Evolutionary conservation across 2,329 filamentous ascomycete species (phyloP).

Genomic region (Aureobasidium melanogenum): DNA sequence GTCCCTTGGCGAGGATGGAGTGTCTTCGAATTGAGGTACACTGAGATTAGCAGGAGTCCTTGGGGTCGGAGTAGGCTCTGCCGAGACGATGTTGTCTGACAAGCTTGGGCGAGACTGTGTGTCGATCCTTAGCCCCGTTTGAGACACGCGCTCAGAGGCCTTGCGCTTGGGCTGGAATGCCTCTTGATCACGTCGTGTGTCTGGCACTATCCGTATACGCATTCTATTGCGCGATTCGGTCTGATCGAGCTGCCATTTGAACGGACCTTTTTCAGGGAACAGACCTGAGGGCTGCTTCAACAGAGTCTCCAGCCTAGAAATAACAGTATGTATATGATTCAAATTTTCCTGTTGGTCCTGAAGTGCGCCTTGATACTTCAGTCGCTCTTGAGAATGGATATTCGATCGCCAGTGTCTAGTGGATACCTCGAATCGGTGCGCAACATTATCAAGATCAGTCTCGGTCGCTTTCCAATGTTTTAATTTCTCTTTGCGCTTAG

Average conservation of each 20-base stretch:
- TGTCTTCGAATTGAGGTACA: slow-evolving; percentile 15
- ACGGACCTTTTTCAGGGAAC: slow-evolving; percentile 50
- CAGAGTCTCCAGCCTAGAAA: slow-evolving; percentile 70
- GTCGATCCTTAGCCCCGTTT: slow-evolving; percentile 23
- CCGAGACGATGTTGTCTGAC: slow-evolving; percentile 20
- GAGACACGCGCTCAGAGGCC: slow-evolving; percentile 42
- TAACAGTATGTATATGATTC: slow-evolving; percentile 64
- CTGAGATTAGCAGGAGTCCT: background rate
- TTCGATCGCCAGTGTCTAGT: slow-evolving; percentile 92
- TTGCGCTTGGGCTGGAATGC: slow-evolving; percentile 81
- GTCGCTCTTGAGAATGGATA: slow-evolving; percentile 83
- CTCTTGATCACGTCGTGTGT: slow-evolving; percentile 58
- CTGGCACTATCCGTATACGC: slow-evolving; percentile 77
- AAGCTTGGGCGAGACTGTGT: slow-evolving; percentile 21
- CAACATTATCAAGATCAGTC: slow-evolving; percentile 57
- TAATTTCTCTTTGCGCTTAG: slow-evolving; percentile 72
- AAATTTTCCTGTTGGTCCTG: slow-evolving; percentile 93
- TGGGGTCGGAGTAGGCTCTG: slow-evolving; percentile 14
- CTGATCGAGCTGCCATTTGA: slow-evolving; percentile 87
- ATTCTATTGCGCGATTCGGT: slow-evolving; percentile 94
- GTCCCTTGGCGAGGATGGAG: slow-evolving; percentile 30
- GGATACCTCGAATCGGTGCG: slow-evolving; percentile 75
- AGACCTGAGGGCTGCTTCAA: slow-evolving; percentile 73
- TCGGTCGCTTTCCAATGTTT: slow-evolving; percentile 70
- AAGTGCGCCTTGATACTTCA: slow-evolving; percentile 78